Base-by-base conservation (phyloP, 2,329 filamentous ascomycete species). In the Didymella keratinophila region DNA sequence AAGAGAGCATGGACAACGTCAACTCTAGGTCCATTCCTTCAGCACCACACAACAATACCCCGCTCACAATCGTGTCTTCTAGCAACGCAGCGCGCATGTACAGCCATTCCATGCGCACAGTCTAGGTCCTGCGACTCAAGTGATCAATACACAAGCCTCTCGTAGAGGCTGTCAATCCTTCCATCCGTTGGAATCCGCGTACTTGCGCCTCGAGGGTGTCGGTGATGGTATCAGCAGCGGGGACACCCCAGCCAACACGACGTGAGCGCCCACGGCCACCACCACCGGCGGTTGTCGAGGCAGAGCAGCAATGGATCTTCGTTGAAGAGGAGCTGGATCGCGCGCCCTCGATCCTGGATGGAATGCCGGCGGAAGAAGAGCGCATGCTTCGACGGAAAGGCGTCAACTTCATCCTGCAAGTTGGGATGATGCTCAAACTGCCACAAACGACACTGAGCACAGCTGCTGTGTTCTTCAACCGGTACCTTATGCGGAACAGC, bases 321-420 rank as follows among this genome's bases (percentile, higher is more conserved):
- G 91, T 89, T 14, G 84, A 90, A 44, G 88, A 92, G 46, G 95
- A 99, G 78, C 84, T 96, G 25, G 80, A 86, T 52, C 91, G 89
- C 72, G 90, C 92, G 7, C 95, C 95, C 0, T 95, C 92, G 51
- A 88, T 96, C 58, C 78, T 93, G 14, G 91, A 97, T 66, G 94
- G 94, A 21, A 86, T 98, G 74, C 77, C 87, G 9, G 83, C 88
- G 3, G 86, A 88, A 28, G 89, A 95, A 72, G 95, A 98, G 79
- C 85, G 92, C 62, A 84, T 90, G 64, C 84, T 91, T 58, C 87
- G 95, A 55, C 89, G 91, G 60, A 98, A 98, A 76, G 94, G 95
- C 45, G 89, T 97, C 73, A 96, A 97, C 76, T 99, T 99, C 79
- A 96, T 99, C 70, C 89, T 92, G 63, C 93, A 97, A 77, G 92